Conservation (phyloP, 495 filamentous ascomycete species). For the Aspergillus taichungensis region DNA sequence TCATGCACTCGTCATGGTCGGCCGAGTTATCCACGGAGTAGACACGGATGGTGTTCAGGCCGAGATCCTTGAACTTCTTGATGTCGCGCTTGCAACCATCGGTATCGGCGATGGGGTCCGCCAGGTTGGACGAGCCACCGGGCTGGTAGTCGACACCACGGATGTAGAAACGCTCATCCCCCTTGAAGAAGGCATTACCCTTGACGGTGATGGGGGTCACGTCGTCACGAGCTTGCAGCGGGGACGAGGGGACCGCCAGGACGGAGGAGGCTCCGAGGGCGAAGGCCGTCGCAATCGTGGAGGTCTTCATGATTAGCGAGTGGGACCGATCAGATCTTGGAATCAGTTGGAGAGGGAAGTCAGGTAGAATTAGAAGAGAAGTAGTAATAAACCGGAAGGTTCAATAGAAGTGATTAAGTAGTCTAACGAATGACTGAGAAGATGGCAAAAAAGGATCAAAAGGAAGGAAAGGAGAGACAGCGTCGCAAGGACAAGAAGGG, state of each 20-base stretch:
- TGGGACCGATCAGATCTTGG: slow-evolving; percentile 2
- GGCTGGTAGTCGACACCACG: slow-evolving; percentile 95
- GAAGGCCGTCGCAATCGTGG: slow-evolving; percentile 45
- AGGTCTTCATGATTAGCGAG: slow-evolving; percentile 48
- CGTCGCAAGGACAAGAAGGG: slow-evolving; percentile 1
- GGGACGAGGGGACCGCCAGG: slow-evolving; percentile 42
- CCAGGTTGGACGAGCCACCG: slow-evolving; percentile 69
- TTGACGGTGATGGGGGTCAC: slow-evolving; percentile 48
- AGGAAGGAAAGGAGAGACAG: slow-evolving; percentile 9
- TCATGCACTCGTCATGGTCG: slow-evolving; percentile 81
- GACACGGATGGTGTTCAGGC: slow-evolving; percentile 85
- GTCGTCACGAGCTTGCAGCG: slow-evolving; percentile 28
- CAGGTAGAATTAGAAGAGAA: neutral
- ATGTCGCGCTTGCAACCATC: slow-evolving; percentile 74
- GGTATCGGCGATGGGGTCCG: slow-evolving; percentile 71
- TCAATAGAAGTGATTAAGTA: slow-evolving; percentile 1
- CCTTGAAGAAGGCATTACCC: slow-evolving; percentile 79
- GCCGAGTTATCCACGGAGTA: slow-evolving; percentile 87
- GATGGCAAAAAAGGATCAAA: slow-evolving; percentile 5
- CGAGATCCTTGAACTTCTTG: slow-evolving; percentile 70
- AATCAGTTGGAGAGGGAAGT: neutral
- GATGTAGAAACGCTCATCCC: slow-evolving; percentile 78
- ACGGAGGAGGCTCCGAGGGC: slow-evolving; percentile 37
- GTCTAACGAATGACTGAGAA: slow-evolving; percentile 18
- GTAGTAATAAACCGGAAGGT: neutral